Evolutionary conservation across 108 stramenopile species (phyloP), one percentile per base, ranked within the genome.

Genomic region (Skeletonema costatum): DNA sequence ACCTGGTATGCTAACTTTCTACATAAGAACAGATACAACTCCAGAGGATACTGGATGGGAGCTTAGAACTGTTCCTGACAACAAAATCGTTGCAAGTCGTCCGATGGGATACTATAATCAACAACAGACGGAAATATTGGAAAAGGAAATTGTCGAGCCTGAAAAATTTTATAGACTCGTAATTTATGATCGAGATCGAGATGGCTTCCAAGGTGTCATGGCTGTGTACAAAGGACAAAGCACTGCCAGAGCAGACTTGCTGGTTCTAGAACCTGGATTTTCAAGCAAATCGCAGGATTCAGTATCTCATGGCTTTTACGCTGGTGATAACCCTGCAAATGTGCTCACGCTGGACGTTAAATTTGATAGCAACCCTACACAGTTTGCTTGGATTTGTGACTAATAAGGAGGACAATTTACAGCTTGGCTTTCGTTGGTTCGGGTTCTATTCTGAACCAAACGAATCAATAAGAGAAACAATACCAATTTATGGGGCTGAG

Each of bases 1-100:
- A 12, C n/a, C 68, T 19, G 53, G 76, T 30, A 30, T 70, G 63
- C 39, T 77, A 2, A 77, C 76, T 14, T 56, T 77, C 41, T 77
- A 70, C 46, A 59, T 77, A 11, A 62, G 64, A 32, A 77, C 76
- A 5, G 76, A 77, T 64, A 46, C 36, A 25, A 69, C 31, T 42
- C 76, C 76, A 10, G 66, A 77, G 50, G 76, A 77, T 17, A 53
- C 70, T 33, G 76, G 76, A 1, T 77, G 76, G 76, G 66, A 77
- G 32, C 44, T 77, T 44, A 53, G 46, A 44, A 51, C 61, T 38
- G 66, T 68, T 17, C 48, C 69, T 21, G 36, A 32, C 29, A 68
- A 68, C 4, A 63, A 53, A 39, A 53, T 67, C 0, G 39, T 77
- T 31, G 68, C 69, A 46, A 64, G 56, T 30, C 29, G 67, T n/a